Evolutionary conservation across 176 grass and related monocot species (phyloP).

Genomic region (Tuctoria greenei): DNA sequence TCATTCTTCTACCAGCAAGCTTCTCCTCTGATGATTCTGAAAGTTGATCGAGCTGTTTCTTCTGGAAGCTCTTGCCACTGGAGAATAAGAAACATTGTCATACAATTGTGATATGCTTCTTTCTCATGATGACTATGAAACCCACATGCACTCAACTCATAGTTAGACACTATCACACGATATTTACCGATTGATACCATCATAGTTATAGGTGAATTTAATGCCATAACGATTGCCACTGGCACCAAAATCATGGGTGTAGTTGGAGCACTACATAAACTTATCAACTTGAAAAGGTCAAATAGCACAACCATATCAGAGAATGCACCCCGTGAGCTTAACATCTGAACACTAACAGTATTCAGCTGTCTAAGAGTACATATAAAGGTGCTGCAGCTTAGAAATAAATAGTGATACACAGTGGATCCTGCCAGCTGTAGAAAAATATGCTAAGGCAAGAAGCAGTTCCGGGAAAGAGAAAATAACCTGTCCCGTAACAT

Average conservation of each 20-base stretch:
- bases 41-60: constrained; percentile 27
- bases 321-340: background rate
- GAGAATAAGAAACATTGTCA: constrained; percentile 31
- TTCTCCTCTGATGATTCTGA: constrained; percentile 49
- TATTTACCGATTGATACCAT: background rate
- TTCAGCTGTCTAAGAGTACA: background rate
- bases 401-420: background rate
- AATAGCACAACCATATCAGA: background rate
- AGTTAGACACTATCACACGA: background rate
- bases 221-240: constrained; percentile 5
- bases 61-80: constrained; percentile 44
- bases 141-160: background rate
- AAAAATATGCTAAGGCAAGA: background rate
- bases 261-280: background rate
- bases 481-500: constrained; percentile 38
- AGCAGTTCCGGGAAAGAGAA: constrained; percentile 11
- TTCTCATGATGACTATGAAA: background rate
- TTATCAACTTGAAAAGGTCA: background rate
- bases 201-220: background rate
- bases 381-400: background rate
- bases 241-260: background rate
- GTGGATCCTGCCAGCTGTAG: background rate
- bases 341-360: background rate
- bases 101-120: constrained; percentile 1
- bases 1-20: constrained; percentile 39